phyloP scores from a whole-genome alignment of 495 filamentous ascomycete genomes.

The Cercophora samala region DNA sequence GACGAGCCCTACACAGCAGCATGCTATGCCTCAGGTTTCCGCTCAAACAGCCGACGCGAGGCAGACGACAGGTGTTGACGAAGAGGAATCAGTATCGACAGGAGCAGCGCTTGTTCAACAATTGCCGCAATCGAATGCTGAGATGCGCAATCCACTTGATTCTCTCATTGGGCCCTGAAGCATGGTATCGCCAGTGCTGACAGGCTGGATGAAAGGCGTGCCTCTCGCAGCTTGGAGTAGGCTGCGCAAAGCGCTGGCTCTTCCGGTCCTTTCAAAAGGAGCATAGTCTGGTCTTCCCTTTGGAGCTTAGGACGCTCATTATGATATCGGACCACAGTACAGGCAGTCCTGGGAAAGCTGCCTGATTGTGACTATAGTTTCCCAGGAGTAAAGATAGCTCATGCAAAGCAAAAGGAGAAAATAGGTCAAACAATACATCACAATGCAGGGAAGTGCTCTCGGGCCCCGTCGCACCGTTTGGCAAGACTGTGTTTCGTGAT shows the following conservation, averaged over 20 bases:
- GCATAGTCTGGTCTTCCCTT: conserved; percentile 53
- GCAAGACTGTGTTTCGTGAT: neutral
- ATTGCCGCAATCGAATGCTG: conserved; percentile 19
- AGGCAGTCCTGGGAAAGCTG: neutral
- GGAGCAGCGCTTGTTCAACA: conserved; percentile 18
- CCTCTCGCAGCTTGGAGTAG: conserved; percentile 22
- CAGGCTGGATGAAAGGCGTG: conserved; percentile 21
- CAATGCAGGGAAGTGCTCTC: neutral
- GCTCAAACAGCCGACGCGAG: conserved; percentile 6
- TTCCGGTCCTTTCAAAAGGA: conserved; percentile 39
- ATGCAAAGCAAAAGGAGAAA: neutral
- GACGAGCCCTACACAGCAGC: conserved; percentile 38
- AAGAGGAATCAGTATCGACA: conserved; percentile 1
- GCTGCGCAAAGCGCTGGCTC: conserved; percentile 35
- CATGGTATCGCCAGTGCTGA: conserved; percentile 20
- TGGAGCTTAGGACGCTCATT: conserved; percentile 50
- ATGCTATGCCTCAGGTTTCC: conserved; percentile 13
- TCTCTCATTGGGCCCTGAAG: conserved; percentile 33
- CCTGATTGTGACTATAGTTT: neutral
- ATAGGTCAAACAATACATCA: neutral
- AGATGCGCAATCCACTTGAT: conserved; percentile 38
- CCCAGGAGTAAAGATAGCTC: neutral
- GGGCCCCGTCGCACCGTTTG: neutral
- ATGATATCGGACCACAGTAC: conserved; percentile 32
- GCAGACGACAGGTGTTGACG: neutral